A percentile compares a stretch with the other conserved stretches of the same genome.
Evolutionary conservation across 106 monocot species (phyloP).

Genomic region (Vanilla planifolia): DNA sequence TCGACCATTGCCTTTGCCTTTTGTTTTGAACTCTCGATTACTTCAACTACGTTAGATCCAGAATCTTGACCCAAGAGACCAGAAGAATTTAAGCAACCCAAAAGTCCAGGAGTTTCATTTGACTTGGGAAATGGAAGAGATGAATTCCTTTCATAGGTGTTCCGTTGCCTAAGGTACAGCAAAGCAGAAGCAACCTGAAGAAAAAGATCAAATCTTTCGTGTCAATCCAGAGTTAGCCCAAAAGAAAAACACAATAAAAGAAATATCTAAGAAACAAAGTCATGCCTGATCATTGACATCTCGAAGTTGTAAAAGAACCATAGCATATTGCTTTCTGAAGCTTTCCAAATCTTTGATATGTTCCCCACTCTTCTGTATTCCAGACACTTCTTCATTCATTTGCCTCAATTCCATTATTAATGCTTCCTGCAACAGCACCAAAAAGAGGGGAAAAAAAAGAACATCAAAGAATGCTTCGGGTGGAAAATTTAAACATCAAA

Average conservation of each 20-base stretch:
- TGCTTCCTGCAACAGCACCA: conserved; percentile 55
- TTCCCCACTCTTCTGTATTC: conserved; percentile 62
- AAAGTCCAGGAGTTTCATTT: conserved; percentile 32
- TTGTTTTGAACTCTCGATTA: conserved; percentile 60
- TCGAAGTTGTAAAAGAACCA: conserved; percentile 84
- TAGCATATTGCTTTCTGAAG: conserved; percentile 89
- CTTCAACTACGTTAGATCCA: conserved; percentile 60
- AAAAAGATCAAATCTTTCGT: not conserved
- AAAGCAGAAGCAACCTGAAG: conserved; percentile 73
- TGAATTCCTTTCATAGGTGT: conserved; percentile 64
- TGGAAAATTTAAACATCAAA: not conserved
- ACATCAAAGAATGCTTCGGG: not conserved
- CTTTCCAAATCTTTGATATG: conserved; percentile 59
- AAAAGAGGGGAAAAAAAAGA: not conserved
- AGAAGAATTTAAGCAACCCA: conserved; percentile 37
- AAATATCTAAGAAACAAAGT: conserved; percentile 4
- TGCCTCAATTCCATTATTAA: conserved; percentile 72
- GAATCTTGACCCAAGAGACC: conserved; percentile 37
- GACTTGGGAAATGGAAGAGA: conserved; percentile 33
- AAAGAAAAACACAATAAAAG: not conserved
- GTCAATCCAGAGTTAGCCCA: not conserved
- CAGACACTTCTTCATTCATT: conserved; percentile 90
- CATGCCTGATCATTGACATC: conserved; percentile 90
- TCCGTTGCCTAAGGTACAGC: conserved; percentile 69
- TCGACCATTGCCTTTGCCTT: conserved; percentile 83